phyloP scores from a whole-genome alignment of 495 filamentous ascomycete genomes.

The Cryomyces minteri region DNA sequence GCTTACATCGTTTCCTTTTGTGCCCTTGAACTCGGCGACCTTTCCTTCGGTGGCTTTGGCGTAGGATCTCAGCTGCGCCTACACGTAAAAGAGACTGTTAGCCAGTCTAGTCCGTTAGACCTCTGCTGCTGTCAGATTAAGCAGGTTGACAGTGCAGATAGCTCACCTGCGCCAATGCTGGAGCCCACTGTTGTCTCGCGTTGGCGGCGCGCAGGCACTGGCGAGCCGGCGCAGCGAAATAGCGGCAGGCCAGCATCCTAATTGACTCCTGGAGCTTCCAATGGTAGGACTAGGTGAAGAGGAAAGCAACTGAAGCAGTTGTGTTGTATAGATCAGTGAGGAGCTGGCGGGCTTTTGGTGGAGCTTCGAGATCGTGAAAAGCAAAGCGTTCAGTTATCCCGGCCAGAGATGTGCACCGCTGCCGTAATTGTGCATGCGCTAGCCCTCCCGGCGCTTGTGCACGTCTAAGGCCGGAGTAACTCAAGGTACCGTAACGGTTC shows the following conservation, averaged over 20 bases:
- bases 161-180: conserved; percentile 33
- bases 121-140: conserved; percentile 2
- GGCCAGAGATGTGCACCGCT: too few relatives aligned
- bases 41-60: conserved; percentile 39
- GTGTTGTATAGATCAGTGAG: too few relatives aligned
- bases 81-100: background rate
- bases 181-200: conserved; percentile 27
- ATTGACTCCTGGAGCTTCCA: background rate
- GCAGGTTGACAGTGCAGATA: too few relatives aligned
- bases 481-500: too few relatives aligned
- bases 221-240: conserved; percentile 32
- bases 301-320: too few relatives aligned
- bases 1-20: conserved; percentile 74
- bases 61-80: conserved; percentile 23
- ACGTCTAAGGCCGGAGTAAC: too few relatives aligned
- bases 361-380: too few relatives aligned
- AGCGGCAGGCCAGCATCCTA: conserved; percentile 42
- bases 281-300: too few relatives aligned
- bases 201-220: conserved; percentile 35
- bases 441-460: too few relatives aligned
- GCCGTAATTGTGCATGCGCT: too few relatives aligned
- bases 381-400: too few relatives aligned
- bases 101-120: conserved; percentile 14
- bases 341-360: too few relatives aligned
- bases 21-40: conserved; percentile 83